A percentile compares a stretch with the other conserved stretches of the same genome.
Conservation (phyloP, 2,329 filamentous ascomycete genomes). For the Alternaria burnsii region DNA sequence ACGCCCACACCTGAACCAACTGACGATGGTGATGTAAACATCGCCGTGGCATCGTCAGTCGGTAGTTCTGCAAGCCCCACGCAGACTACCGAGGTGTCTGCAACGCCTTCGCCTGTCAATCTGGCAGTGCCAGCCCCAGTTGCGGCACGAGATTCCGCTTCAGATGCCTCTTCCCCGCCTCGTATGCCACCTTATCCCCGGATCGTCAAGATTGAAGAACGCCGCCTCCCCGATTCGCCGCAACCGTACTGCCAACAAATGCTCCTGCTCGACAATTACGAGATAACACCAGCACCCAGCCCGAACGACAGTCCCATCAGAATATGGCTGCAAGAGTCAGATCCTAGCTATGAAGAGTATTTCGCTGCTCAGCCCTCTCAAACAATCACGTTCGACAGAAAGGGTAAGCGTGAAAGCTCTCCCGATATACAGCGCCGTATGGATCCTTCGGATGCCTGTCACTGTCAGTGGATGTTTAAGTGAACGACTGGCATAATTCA, state of each 20-base stretch:
- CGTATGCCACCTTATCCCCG: constrained; percentile 60
- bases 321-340: constrained; percentile 52
- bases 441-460: constrained; percentile 46
- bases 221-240: constrained; percentile 59
- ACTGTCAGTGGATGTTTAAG: constrained; percentile 53
- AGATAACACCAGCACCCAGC: constrained; percentile 50
- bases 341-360: constrained; percentile 48
- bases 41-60: constrained; percentile 14
- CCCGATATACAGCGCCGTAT: constrained; percentile 25
- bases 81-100: constrained; percentile 7
- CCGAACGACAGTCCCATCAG: constrained; percentile 47
- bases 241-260: constrained; percentile 72
- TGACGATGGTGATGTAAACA: constrained; percentile 16
- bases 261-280: constrained; percentile 64
- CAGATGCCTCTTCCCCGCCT: constrained; percentile 29
- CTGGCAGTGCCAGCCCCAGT: not conserved
- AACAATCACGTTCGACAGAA: constrained; percentile 10
- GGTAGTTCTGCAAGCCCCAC: constrained; percentile 16
- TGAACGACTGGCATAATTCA: constrained; percentile 23
- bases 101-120: constrained; percentile 18
- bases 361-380: constrained; percentile 18
- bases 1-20: constrained; percentile 26
- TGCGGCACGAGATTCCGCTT: constrained; percentile 20
- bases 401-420: constrained; percentile 24
- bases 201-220: constrained; percentile 72